Evolutionary conservation across 805 yeast genomes (phyloP), one percentile per base, ranked within the genome.

Genomic region (Debaryomyces castellii): DNA sequence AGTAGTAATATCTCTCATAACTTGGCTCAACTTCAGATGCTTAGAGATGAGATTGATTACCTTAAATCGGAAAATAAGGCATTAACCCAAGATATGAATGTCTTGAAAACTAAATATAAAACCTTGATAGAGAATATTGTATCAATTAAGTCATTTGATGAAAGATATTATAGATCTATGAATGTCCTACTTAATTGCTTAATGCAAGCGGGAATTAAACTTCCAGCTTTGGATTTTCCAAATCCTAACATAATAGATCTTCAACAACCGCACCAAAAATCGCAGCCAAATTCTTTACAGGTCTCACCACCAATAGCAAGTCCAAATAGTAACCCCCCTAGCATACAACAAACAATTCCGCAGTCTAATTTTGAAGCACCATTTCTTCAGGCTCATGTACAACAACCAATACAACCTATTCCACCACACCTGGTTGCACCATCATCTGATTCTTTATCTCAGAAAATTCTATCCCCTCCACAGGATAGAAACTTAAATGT

Each of bases 191-290:
- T 79, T 21, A 70, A 71, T 41, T 67, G 80, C 33, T 63, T 87
- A 34, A 54, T 67, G 5, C 81, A 73, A 50, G 72, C 81, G 12
- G 94, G 94, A 2, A 79, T 85, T 39, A 78, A 85, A 44, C 52
- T 86, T n/a, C 90, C 91, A 2, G 78, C 76, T 2, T 66, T 83
- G 27, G 85, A 82, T 45, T 63, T 81, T 39, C 87, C 87, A 5
- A 66, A 66, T 46, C 74, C 69, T 1, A 49, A 48, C 32, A 45
- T 63, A 24, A 45, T 62, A 17, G 36, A 34, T 23, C 21, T 35
- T 34, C 50, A 39, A 12, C 48, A 35, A 40, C 44, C 41, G n/a
- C 38, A 35, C 11, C 38, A 35, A 20, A 35, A 35, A 11, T 10
- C 24, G n/a, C 38, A 35, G 12, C 20, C 40, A 27, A 46, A 43